Evolutionary conservation across 306 rosid species (phyloP).

Genomic region (Leucaena leucocephala): DNA sequence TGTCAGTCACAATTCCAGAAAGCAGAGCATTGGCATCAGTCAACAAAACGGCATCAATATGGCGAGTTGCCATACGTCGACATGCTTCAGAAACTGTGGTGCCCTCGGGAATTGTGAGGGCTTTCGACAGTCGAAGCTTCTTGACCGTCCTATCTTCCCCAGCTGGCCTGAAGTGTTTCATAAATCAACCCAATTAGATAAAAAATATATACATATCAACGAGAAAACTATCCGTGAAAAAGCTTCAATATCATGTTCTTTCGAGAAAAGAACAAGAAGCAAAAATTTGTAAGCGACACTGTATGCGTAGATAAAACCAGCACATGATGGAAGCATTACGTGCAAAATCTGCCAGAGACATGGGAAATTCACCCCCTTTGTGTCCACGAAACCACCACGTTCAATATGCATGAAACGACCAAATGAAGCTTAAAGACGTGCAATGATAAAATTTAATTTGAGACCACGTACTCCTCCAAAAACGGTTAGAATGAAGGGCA

Average conservation of each 20-base stretch:
- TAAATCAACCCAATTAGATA: conserved; percentile 9
- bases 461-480: background rate
- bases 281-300: background rate
- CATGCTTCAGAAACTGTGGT: conserved; percentile 94
- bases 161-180: conserved; percentile 45
- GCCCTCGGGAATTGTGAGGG: conserved; percentile 89
- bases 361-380: background rate
- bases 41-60: conserved; percentile 78
- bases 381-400: background rate
- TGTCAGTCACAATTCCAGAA: conserved; percentile 92
- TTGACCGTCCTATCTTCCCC: conserved; percentile 88
- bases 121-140: conserved; percentile 85
- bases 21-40: conserved; percentile 91
- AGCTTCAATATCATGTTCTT: background rate
- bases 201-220: background rate
- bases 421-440: background rate
- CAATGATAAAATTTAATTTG: background rate
- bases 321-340: background rate
- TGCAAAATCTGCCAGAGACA: background rate
- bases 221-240: conserved; percentile 19
- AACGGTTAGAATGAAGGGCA: background rate
- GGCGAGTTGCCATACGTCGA: conserved; percentile 91
- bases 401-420: conserved; percentile 6
- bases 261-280: background rate
- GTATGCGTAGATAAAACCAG: background rate